phyloP scores from a whole-genome alignment of 75 land plant genomes.

The Adiantum capillusveneris region DNA sequence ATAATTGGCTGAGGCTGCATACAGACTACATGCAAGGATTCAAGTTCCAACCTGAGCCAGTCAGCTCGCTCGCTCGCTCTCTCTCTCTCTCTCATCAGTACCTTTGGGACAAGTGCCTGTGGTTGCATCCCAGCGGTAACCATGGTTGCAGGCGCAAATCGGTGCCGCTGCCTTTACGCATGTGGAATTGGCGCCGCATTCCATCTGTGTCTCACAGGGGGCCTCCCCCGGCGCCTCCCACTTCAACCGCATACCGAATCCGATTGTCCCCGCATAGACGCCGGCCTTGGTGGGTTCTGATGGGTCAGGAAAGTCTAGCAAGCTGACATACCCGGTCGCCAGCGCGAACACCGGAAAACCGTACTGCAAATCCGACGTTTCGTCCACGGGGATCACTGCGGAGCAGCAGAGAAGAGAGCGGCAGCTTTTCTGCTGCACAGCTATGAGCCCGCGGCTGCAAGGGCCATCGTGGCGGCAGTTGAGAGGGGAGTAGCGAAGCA shows the following conservation, averaged over 20 bases:
- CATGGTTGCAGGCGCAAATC: background rate
- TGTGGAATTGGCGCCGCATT: too few species aligned
- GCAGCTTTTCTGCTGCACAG: slow-evolving; percentile 10
- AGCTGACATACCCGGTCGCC: slow-evolving; percentile 45
- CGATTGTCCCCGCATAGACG: slow-evolving; percentile 16
- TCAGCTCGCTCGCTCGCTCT: too few species aligned
- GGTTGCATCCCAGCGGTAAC: background rate
- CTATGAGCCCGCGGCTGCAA: slow-evolving; percentile 11
- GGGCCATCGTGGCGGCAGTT: slow-evolving; percentile 46
- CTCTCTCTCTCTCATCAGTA: background rate
- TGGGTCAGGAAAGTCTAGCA: slow-evolving; percentile 27
- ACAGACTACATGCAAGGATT: background rate
- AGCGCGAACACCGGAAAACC: slow-evolving; percentile 9
- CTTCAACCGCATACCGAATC: slow-evolving; percentile 39
- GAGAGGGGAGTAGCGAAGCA: slow-evolving; percentile 33
- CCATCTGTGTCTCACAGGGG: slow-evolving; percentile 9
- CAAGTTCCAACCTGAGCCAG: background rate
- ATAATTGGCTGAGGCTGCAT: background rate
- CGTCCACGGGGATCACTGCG: slow-evolving; percentile 29
- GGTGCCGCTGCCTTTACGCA: background rate
- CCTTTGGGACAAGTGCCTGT: background rate
- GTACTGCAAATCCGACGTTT: slow-evolving; percentile 17
- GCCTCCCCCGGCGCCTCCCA: slow-evolving; percentile 47
- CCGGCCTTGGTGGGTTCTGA: slow-evolving; percentile 10
- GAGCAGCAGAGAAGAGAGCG: slow-evolving; percentile 35